phyloP scores from a whole-genome alignment of 441 rosid species.

The Pelargonium citronellum region DNA sequence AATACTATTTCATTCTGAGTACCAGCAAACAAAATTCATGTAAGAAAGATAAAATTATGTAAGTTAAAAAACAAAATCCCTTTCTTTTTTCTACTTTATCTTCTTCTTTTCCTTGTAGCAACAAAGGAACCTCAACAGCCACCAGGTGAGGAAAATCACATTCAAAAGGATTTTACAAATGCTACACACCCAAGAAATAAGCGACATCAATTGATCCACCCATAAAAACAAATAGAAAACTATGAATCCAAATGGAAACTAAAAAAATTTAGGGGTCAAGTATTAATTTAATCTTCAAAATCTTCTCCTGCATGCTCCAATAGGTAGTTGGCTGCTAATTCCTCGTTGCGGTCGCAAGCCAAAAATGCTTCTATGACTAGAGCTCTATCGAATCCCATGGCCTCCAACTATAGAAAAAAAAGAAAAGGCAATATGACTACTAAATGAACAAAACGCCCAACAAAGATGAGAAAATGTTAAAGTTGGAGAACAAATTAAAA shows the following conservation, averaged over 20 bases:
- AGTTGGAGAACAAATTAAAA: background rate
- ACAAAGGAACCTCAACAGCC: no score
- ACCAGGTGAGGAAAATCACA: background rate
- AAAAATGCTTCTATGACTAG: slow-evolving; percentile 94
- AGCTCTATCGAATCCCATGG: slow-evolving; percentile 91
- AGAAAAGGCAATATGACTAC: background rate
- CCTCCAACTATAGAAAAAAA: slow-evolving; percentile 85
- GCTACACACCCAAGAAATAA: slow-evolving; percentile 1
- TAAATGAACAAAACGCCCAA: background rate
- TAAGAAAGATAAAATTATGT: no score
- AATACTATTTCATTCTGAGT: no score
- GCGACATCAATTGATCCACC: background rate
- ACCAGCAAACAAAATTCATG: no score
- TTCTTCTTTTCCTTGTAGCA: no score
- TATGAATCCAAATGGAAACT: slow-evolving; percentile 14
- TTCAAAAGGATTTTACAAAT: slow-evolving; percentile 1
- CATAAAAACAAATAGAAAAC: slow-evolving; percentile 18
- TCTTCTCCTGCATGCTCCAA: slow-evolving; percentile 93
- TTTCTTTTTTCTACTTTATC: no score
- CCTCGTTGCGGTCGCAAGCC: slow-evolving; percentile 98
- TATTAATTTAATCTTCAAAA: slow-evolving; percentile 60
- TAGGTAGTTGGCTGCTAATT: slow-evolving; percentile 92
- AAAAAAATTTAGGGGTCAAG: background rate
- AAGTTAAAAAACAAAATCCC: no score
- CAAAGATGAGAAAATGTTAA: background rate